phyloP scores from a whole-genome alignment of 2,329 filamentous ascomycete genomes.

The Aspergillus melleus region DNA sequence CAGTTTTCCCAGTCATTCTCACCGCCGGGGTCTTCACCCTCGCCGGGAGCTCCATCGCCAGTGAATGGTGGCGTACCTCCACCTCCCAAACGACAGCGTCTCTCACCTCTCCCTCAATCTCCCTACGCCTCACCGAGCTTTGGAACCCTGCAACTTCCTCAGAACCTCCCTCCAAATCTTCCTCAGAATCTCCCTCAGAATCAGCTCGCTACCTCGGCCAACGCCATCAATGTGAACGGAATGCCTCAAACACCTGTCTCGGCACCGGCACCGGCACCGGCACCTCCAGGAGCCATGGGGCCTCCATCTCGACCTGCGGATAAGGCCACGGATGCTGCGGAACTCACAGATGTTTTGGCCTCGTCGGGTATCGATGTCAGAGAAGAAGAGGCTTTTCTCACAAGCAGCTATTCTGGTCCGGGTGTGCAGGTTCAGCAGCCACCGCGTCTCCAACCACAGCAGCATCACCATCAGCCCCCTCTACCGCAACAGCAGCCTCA shows the following conservation, averaged over 20 bases:
- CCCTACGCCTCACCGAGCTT: slow-evolving; percentile 65
- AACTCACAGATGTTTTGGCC: slow-evolving; percentile 79
- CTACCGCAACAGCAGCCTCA: slow-evolving; percentile 23
- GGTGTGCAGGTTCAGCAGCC: slow-evolving; percentile 34
- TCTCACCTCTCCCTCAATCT: slow-evolving; percentile 64
- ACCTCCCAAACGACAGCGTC: slow-evolving; percentile 70
- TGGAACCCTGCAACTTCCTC: slow-evolving; percentile 45
- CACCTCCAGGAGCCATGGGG: slow-evolving; percentile 56
- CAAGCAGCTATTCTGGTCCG: slow-evolving; percentile 53
- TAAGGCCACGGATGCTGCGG: slow-evolving; percentile 58
- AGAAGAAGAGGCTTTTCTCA: slow-evolving; percentile 80
- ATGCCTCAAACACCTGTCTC: slow-evolving; percentile 49
- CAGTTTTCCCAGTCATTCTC: slow-evolving; percentile 59
- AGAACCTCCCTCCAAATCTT: background rate
- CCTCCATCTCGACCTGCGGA: slow-evolving; percentile 61
- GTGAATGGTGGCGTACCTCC: slow-evolving; percentile 58
- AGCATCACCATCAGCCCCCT: slow-evolving; percentile 48
- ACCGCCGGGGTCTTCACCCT: slow-evolving; percentile 62
- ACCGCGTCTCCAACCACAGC: slow-evolving; percentile 35
- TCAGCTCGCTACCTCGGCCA: slow-evolving; percentile 30
- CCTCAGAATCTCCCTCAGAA: slow-evolving; percentile 25
- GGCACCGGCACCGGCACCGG: slow-evolving; percentile 43
- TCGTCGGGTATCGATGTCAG: slow-evolving; percentile 84
- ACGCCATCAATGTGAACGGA: slow-evolving; percentile 51
- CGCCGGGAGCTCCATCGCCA: slow-evolving; percentile 58